Evolutionary conservation across 148 eudicot species (phyloP), one percentile per base, ranked within the genome.

Genomic region (Gaultheria prostrata): DNA sequence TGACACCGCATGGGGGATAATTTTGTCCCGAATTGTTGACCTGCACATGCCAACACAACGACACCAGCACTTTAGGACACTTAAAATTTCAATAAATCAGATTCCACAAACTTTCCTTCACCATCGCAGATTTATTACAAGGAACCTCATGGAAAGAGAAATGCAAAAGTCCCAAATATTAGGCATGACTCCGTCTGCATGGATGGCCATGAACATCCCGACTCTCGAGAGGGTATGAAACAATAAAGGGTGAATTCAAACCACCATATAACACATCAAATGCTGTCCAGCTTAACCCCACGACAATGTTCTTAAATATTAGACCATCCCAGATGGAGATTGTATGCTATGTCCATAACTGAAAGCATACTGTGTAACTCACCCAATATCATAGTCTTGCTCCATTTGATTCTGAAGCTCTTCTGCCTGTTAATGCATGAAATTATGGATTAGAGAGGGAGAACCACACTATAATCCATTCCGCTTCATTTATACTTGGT

Each of bases 321-420:
- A 63, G 30, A 24, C 1, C 28, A 24, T 2, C 70, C 12, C 15
- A 28, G 8, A 6, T 9, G n/a, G 2, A 21, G 35, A 67, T 28
- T 28, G 32, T 39, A 73, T 20, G 50, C 28, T 20, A 39, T 7
- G 10, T 73, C 77, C 6, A 39, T 2, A 2, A 3, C 50, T 8
- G 77, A 74, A 11, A 33, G 6, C 39, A 4, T 26, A 18, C 0
- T 54, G 2, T 9, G 14, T 15, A 28, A 87, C 93, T 90, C 76
- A 97, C 99, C 99, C 99, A 78, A 97, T 91, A 78, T 97, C 99
- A 84, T 93, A 97, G 88, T 94, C 99, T 82, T 93, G 91, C 83
- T 97, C 97, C 98, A 97, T 92, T 82, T 89, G 85, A 88, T 88
- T 91, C 85, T 97, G 98, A 80, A 94, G 97, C 76, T 94, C 97